A percentile compares a stretch with the other conserved stretches of the same genome.
phyloP scores from a whole-genome alignment of 176 grass and related monocot species.

The Aegilops tauschii region DNA sequence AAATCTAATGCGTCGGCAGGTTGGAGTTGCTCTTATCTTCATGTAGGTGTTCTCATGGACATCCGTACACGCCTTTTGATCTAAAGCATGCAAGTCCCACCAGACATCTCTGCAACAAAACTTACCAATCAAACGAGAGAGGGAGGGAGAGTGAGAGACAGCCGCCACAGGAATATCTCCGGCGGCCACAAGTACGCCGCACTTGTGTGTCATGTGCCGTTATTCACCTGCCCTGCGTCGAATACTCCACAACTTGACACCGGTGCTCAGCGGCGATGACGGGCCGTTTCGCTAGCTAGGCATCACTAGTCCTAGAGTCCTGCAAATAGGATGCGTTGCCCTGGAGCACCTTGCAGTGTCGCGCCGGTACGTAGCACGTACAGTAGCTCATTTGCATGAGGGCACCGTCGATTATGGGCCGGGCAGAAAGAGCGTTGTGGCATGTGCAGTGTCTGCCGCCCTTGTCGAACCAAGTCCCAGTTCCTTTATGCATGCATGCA shows the following conservation, averaged over 20 bases:
- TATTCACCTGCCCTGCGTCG: background rate
- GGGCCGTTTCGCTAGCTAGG: background rate
- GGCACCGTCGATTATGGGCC: conserved; percentile 18
- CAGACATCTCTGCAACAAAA: no score
- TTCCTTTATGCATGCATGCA: background rate
- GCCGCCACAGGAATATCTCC: background rate
- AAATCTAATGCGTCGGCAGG: no score
- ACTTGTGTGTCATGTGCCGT: background rate
- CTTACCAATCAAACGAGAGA: no score
- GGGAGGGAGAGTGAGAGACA: no score
- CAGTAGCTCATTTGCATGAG: background rate
- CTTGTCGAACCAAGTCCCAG: conserved; percentile 3
- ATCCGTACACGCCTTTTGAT: no score
- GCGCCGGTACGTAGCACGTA: no score
- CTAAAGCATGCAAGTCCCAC: no score
- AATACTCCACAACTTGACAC: conserved; percentile 13
- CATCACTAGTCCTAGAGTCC: no score
- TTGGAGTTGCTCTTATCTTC: no score
- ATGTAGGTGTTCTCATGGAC: no score
- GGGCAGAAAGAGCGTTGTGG: conserved; percentile 16
- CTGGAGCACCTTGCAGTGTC: background rate
- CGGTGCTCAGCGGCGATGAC: background rate
- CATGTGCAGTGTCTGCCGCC: conserved; percentile 37
- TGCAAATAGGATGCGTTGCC: background rate
- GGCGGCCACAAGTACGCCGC: background rate